These are phyloP conservation scores for Mucor velutinosus DNA, from an alignment of 371 early-diverging fungal genomes.

Conservation along the genomic window DNA sequence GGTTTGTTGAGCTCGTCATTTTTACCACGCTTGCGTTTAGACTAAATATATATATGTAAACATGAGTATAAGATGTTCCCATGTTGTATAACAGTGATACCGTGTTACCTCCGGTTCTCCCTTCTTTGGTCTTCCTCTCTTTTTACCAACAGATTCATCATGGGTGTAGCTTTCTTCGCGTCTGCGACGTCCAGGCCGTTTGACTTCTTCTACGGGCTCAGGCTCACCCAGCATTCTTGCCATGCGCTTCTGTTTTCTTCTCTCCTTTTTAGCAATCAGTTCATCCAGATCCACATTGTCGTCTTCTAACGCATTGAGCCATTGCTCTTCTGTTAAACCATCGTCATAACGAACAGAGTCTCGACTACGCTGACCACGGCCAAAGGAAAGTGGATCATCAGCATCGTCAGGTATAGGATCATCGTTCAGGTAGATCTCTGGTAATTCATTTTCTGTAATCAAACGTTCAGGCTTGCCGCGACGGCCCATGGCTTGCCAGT, in stretches of 20 bases:
- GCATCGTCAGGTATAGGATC: slow-evolving; percentile 56
- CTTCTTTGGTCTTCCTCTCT: slow-evolving; percentile 46
- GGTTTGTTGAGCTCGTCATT: slow-evolving; percentile 26
- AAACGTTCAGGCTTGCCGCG: slow-evolving; percentile 69
- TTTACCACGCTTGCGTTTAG: slow-evolving; percentile 28
- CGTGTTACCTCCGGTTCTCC: slow-evolving; percentile 20
- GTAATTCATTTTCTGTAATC: slow-evolving; percentile 85
- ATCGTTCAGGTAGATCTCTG: slow-evolving; percentile 74
- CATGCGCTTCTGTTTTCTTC: slow-evolving; percentile 25
- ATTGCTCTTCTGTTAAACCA: slow-evolving; percentile 94
- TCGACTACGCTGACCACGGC: slow-evolving; percentile 73
- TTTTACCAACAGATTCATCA: slow-evolving; percentile 35
- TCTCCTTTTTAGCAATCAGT: slow-evolving; percentile 42
- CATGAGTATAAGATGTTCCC: neutral
- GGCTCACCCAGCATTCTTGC: slow-evolving; percentile 10
- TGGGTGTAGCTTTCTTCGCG: slow-evolving; percentile 13
- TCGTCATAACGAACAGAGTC: slow-evolving; percentile 87
- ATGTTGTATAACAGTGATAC: neutral
- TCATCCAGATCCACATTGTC: slow-evolving; percentile 68
- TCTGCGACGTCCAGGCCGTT: slow-evolving; percentile 18
- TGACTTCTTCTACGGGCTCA: slow-evolving; percentile 8
- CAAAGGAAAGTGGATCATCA: slow-evolving; percentile 34
- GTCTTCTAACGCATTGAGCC: slow-evolving; percentile 66
- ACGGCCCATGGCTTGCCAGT: slow-evolving; percentile 34
- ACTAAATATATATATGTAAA: slow-evolving; percentile 5